Evolutionary conservation across 352 stramenopile species (phyloP).

Genomic region (Phytophthora podocarpi): DNA sequence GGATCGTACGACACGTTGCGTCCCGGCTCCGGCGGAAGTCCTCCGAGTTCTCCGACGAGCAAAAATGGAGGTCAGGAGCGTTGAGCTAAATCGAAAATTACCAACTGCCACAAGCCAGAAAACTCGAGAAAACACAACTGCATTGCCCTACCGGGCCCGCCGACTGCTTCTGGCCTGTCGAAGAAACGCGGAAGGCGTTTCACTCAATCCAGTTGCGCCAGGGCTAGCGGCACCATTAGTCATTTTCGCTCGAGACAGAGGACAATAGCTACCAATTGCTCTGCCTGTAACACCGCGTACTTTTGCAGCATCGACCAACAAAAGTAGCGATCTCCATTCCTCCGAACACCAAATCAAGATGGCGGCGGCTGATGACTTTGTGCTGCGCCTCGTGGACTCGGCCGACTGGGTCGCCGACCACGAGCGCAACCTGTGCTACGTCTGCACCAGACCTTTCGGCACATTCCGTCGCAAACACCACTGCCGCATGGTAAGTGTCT

Average conservation of each 20-base stretch:
- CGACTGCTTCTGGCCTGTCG: slow-evolving; percentile 30
- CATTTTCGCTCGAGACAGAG: slow-evolving; percentile 11
- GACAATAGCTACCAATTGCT: too few species aligned
- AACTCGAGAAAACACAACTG: slow-evolving; percentile 5
- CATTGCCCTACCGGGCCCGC: too few species aligned
- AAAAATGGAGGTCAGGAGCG: slow-evolving; percentile 21
- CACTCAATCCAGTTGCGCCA: slow-evolving; percentile 11
- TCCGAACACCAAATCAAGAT: slow-evolving; percentile 17
- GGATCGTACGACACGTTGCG: slow-evolving; percentile 20
- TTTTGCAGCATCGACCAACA: slow-evolving; percentile 5
- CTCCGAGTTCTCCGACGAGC: slow-evolving; percentile 10
- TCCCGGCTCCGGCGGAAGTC: slow-evolving; percentile 13
- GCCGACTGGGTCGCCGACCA: slow-evolving; percentile 79
- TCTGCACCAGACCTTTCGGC: slow-evolving; percentile 79
- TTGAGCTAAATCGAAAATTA: slow-evolving; percentile 27
- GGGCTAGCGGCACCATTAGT: slow-evolving; percentile 16
- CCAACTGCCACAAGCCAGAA: slow-evolving; percentile 30
- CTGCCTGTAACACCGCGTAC: too few species aligned
- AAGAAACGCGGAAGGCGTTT: slow-evolving; percentile 27
- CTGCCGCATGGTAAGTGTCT: slow-evolving; percentile 69
- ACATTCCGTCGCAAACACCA: slow-evolving; percentile 89
- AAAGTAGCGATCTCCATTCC: background rate
- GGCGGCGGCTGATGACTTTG: slow-evolving; percentile 56
- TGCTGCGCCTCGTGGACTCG: slow-evolving; percentile 76
- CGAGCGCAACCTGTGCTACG: slow-evolving; percentile 70